Conservation (phyloP, 1,284 basidiomycete species). For the Kalmanozyma brasiliensis region DNA sequence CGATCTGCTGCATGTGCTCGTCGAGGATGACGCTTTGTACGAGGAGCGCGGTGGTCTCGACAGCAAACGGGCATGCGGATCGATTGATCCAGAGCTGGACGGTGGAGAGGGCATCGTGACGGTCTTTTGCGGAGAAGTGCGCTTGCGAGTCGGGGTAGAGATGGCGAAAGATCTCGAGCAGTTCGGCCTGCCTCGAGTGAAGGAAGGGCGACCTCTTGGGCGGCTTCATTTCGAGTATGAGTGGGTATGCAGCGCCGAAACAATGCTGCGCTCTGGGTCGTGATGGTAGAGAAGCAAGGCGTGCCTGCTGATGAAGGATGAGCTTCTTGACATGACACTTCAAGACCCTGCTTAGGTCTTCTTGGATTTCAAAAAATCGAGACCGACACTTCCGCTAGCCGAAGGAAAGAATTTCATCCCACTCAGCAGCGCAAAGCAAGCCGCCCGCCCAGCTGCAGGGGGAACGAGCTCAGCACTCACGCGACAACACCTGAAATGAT, state of each 20-base stretch:
- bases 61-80: constrained; percentile 60
- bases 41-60: constrained; percentile 61
- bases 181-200: constrained; percentile 34
- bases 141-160: constrained; percentile 38
- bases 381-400: constrained; percentile 35
- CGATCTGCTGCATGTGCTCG: constrained; percentile 44
- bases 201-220: constrained; percentile 50
- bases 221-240: constrained; percentile 53
- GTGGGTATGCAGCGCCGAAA: no score
- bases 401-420: neutral
- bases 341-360: no score
- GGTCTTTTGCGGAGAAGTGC: constrained; percentile 8
- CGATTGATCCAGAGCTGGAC: constrained; percentile 63
- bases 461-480: constrained; percentile 4
- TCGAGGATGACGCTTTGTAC: constrained; percentile 56
- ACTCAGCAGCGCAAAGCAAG: neutral
- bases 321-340: constrained; percentile 1
- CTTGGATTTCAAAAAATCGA: neutral
- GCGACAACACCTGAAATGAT: constrained; percentile 6
- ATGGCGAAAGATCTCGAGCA: constrained; percentile 43
- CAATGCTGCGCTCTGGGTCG: no score
- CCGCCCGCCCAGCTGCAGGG: neutral
- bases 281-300: neutral
- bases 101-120: constrained; percentile 35
- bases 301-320: neutral